Evolutionary conservation across 164 flowering plant genomes (phyloP), one percentile per base, ranked within the genome.

Genomic region (Amborella trichopoda): DNA sequence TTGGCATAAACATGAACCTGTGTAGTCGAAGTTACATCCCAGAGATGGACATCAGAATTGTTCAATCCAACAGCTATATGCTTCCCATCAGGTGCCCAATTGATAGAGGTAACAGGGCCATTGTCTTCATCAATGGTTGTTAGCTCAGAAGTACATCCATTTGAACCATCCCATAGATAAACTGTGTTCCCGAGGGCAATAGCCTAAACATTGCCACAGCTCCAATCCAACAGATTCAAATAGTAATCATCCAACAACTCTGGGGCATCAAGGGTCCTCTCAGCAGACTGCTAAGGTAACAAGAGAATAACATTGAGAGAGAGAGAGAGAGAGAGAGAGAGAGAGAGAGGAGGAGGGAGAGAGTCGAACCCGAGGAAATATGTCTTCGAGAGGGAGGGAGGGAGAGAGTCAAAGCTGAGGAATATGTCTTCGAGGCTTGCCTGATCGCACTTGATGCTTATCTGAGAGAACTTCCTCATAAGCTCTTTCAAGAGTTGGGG

Each of bases 191-290:
- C 56, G 20, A 64, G 64, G 16, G 64, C 64, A 5, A 64, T 59
- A 54, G 64, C 53, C 3, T 58, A 52, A 22, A 64, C 53, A 50
- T 64, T 64, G 43, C 27, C 32, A 46, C 52, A 45, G 5, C 60
- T 63, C 56, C 67, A 63, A 10, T 52, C 67, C 5, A 58, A 46
- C 27, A 63, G 40, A 44, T 63, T 63, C 47, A 59, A 16, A 37
- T 59, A 54, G 30, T 28, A 58, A 25, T 64, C 60, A 43, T 60
- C 65, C 32, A 60, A 11, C 14, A 65, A 26, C 41, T 52, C 61
- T 20, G 67, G 52, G 27, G 55, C 65, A 52, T 50, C 69, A 9
- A 60, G 44, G 20, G 50, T 52, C 46, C 50, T 59, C 34, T 53
- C 60, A 0, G 44, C 42, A 24, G 45, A n/a, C n/a, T n/a, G n/a